Conservation (phyloP, 192 early-diverging fungal species). For the Coemansia sp. region DNA sequence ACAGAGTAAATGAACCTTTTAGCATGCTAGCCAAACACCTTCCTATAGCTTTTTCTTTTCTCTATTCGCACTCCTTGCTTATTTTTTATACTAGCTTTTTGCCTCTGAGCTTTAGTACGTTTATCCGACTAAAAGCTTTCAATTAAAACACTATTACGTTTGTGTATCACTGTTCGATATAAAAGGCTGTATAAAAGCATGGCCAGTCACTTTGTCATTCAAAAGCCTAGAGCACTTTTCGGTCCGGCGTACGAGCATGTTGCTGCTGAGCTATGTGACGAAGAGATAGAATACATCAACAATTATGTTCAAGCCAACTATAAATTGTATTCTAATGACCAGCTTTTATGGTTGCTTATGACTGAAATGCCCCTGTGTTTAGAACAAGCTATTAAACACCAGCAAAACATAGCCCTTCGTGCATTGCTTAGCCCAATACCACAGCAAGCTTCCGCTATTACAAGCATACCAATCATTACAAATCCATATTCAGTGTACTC, state of each 20-base stretch:
- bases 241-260: neutral
- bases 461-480: neutral
- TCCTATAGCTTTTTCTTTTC: no score
- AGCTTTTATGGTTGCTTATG: neutral
- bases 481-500: neutral
- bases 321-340: neutral
- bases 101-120: no score
- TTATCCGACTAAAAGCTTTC: no score
- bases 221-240: neutral
- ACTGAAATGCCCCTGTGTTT: conserved; percentile 8
- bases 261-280: conserved; percentile 1
- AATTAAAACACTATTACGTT: no score
- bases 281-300: neutral
- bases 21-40: no score
- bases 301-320: neutral
- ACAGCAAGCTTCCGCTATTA: no score
- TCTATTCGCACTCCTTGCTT: no score
- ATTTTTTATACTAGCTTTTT: no score
- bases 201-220: no score
- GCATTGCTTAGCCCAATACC: neutral
- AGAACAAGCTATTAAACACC: neutral
- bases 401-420: neutral
- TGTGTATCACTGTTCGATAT: no score
- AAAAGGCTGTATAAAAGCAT: no score
- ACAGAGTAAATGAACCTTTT: no score